phyloP scores from a whole-genome alignment of 1,139 yeast genomes.

The Sugiyamaella neomexicana region DNA sequence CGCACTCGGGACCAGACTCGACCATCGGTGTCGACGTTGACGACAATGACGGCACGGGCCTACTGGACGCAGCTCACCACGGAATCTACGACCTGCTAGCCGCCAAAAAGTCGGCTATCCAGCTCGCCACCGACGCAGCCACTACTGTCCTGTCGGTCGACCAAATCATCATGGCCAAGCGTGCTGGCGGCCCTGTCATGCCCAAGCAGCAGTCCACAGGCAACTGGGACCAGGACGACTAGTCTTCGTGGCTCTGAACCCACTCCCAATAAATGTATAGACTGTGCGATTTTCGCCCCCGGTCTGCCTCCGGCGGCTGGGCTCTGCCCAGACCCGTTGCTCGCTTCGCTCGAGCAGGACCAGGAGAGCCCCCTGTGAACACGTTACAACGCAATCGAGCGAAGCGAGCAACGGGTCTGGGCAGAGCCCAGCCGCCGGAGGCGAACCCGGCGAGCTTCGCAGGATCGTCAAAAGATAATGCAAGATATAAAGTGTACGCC shows the following conservation, averaged over 20 bases:
- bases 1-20: slow-evolving; percentile 55
- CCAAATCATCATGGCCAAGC: slow-evolving; percentile 90
- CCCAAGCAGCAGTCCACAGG: slow-evolving; percentile 89
- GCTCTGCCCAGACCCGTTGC: slow-evolving; percentile 11
- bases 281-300: no score
- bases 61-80: slow-evolving; percentile 65
- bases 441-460: background rate
- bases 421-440: background rate
- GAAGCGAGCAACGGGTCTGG: background rate
- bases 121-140: slow-evolving; percentile 95
- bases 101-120: slow-evolving; percentile 82
- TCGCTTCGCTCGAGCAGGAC: slow-evolving; percentile 4
- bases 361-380: background rate
- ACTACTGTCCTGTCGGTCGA: slow-evolving; percentile 86
- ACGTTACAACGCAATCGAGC: background rate
- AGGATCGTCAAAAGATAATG: background rate
- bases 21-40: slow-evolving; percentile 59
- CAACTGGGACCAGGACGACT: slow-evolving; percentile 97
- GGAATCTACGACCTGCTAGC: slow-evolving; percentile 79
- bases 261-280: slow-evolving; percentile 6
- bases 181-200: slow-evolving; percentile 96
- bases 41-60: slow-evolving; percentile 60
- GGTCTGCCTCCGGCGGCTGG: slow-evolving; percentile 14
- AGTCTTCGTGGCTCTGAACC: slow-evolving; percentile 23
- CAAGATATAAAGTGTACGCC: background rate